Evolutionary conservation across 139 green algal species (phyloP).

Genomic region (Yamagishiella unicocca): DNA sequence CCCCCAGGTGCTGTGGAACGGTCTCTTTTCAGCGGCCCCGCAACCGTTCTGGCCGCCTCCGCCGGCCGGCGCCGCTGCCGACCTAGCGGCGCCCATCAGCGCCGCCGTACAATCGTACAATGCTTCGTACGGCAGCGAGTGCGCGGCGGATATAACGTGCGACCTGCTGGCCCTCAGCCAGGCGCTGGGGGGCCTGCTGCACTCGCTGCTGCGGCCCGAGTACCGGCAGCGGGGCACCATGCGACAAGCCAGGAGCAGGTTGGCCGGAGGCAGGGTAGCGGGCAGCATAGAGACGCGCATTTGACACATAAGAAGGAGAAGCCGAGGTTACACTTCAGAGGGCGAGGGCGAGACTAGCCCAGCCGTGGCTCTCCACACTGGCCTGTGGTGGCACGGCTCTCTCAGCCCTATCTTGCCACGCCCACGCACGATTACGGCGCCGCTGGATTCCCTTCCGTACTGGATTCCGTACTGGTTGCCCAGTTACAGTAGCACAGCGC

Average conservation of each 20-base stretch:
- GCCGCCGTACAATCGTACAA: neutral
- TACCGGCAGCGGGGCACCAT: neutral
- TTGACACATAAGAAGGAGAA: neutral
- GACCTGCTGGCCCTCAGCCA: conserved; percentile 12
- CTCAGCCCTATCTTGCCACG: neutral
- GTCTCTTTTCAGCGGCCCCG: neutral
- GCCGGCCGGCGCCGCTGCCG: neutral
- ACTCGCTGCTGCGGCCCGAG: conserved; percentile 11
- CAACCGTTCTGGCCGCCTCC: conserved; percentile 32
- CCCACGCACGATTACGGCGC: no score
- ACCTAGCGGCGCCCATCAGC: neutral
- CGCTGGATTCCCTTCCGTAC: no score
- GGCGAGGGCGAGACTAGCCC: no score
- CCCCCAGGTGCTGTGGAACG: neutral
- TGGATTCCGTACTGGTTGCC: no score
- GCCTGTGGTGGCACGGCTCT: no score
- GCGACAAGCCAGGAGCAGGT: neutral
- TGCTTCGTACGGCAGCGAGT: neutral
- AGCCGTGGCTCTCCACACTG: no score
- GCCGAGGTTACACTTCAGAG: no score
- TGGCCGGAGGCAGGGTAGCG: no score
- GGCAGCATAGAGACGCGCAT: neutral
- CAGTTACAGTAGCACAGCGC: no score
- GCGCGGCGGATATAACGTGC: neutral
- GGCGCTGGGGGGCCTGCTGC: conserved; percentile 13